Base-by-base conservation (phyloP, 257 asterid genomes). In the Echites panduratus region DNA sequence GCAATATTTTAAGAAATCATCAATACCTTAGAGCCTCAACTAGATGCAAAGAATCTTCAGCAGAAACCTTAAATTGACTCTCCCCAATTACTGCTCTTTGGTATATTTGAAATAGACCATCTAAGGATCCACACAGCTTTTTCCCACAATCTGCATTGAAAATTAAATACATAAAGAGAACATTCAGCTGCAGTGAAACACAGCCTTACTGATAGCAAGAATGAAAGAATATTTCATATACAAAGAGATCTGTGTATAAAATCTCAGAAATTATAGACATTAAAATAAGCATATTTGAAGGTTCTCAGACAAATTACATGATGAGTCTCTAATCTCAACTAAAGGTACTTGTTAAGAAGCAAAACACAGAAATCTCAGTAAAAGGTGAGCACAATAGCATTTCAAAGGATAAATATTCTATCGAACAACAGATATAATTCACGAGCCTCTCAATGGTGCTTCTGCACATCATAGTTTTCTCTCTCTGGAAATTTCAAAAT, bases 1-100 rank as follows among this genome's bases (percentile, higher is more conserved):
- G 41, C 32, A 75, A 72, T 73, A 62, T 66, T 78, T 24, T 20
- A 50, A 69, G 66, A 54, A 76, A 66, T 58, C 72, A 73, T 26
- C 32, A 73, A 70, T 86, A 95, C 99, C 99, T 95, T 77, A 95
- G 80, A 73, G 99, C 98, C 85, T 95, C 99, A 53, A 92, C 99
- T 24, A 95, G 84, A 85, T 92, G 88, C 83, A 95, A 78, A 20
- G 97, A 92, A 79, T 95, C 99, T 74, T 95, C 99, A 43, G 93
- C 87, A 77, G 98, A 95, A 87, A 95, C 96, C 90, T 92, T 95
- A 87, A 91, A 90, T 66, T 93, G 78, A 57, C 96, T 90, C 80
- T 85, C 98, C 71, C 97, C 95, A 75, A 61, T 80, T 84, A 95
- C 85, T 70, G 98, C 99, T 79, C 86, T 89, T 84, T 87, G 93